These are phyloP conservation scores for Chrysanthemum seticuspe DNA, from an alignment of 129 eudicot species.

Conservation along the genomic window DNA sequence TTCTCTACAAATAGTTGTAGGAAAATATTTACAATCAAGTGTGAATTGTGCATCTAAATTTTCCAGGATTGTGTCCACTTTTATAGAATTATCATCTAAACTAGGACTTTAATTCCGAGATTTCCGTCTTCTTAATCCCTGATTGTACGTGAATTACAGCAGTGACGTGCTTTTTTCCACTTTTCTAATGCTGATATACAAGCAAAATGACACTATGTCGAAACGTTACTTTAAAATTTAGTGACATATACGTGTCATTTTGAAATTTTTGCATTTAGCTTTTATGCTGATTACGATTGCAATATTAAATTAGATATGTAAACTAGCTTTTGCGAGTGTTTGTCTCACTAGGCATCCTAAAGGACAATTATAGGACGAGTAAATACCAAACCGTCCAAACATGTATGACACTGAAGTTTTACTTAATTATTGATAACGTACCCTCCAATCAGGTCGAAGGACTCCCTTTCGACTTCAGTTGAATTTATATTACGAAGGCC, in stretches of 20 bases:
- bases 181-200: not conserved
- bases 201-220: not conserved
- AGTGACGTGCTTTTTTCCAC: not conserved
- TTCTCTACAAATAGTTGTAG: too few species aligned
- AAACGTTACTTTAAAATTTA: not conserved
- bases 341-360: conserved; percentile 4
- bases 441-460: too few species aligned
- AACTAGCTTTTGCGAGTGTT: not conserved
- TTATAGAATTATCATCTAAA: not conserved
- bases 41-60: too few species aligned
- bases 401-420: not conserved
- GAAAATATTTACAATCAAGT: too few species aligned
- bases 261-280: conserved; percentile 5
- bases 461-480: too few species aligned
- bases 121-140: not conserved
- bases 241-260: conserved; percentile 16
- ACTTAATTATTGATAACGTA: not conserved
- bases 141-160: not conserved
- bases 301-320: not conserved
- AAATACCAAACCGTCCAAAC: not conserved
- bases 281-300: conserved; percentile 3
- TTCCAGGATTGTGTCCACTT: too few species aligned
- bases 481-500: too few species aligned
- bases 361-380: conserved; percentile 10
- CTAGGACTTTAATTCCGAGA: not conserved